Conservation (phyloP, 805 yeast genomes). For the Soucietia sequanensis region DNA sequence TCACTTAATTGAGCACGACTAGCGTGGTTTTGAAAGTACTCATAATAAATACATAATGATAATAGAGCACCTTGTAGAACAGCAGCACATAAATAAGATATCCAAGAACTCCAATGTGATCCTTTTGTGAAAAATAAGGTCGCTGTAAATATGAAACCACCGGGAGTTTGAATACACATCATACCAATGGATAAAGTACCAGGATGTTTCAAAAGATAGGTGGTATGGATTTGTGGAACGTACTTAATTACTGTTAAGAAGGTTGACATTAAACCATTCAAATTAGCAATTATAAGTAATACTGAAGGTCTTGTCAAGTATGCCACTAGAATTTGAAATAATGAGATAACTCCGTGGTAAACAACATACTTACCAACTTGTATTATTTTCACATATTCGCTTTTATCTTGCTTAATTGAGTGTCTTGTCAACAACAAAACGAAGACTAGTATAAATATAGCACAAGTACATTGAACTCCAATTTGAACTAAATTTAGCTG, state of each 20-base stretch:
- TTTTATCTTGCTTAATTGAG: constrained; percentile 45
- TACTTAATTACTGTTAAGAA: constrained; percentile 67
- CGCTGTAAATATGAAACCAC: constrained; percentile 80
- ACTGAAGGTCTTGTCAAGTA: constrained; percentile 19
- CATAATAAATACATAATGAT: constrained; percentile 57
- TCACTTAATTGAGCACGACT: constrained; percentile 24
- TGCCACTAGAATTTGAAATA: constrained; percentile 34
- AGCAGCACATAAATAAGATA: constrained; percentile 76
- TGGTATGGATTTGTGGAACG: constrained; percentile 75
- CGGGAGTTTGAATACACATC: constrained; percentile 89
- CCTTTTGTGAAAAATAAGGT: constrained; percentile 70
- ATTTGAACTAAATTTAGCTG: constrained; percentile 68
- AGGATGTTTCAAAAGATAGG: constrained; percentile 66
- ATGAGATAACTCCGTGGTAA: constrained; percentile 32
- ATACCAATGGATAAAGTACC: constrained; percentile 77
- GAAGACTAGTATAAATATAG: constrained; percentile 53
- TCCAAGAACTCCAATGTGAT: constrained; percentile 84
- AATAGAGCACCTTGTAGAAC: constrained; percentile 61
- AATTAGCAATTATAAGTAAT: constrained; percentile 46
- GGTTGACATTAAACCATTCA: constrained; percentile 66
- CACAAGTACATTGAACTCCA: constrained; percentile 59
- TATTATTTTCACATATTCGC: constrained; percentile 42
- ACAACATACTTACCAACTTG: constrained; percentile 41
- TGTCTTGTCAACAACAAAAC: constrained; percentile 49
- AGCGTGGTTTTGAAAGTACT: constrained; percentile 24